Evolutionary conservation across 306 rosid genomes (phyloP).

Genomic region (Prunus mira): DNA sequence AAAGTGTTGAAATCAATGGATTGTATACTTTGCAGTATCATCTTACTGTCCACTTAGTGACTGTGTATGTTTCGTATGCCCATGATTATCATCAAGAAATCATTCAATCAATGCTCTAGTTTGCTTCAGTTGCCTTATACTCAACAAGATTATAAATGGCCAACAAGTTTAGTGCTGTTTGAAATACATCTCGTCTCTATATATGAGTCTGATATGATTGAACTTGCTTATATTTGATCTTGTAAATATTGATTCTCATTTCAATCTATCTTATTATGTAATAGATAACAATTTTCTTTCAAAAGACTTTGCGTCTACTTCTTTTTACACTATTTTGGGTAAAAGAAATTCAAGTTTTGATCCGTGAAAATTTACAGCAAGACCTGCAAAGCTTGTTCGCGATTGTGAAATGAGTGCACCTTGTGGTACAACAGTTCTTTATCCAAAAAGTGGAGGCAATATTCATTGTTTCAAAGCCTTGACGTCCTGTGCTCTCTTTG

Average conservation of each 20-base stretch:
- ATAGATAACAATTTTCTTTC: not conserved
- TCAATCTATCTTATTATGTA: too few relatives aligned
- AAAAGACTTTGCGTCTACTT: not conserved
- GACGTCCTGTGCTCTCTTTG: slow-evolving; percentile 82
- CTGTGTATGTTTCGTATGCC: too few relatives aligned
- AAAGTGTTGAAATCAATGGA: not conserved
- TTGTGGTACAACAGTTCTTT: slow-evolving; percentile 65
- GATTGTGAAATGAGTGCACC: slow-evolving; percentile 73
- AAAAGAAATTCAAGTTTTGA: slow-evolving; percentile 23
- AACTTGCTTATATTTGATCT: not conserved
- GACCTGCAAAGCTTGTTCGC: slow-evolving; percentile 71
- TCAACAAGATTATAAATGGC: not conserved
- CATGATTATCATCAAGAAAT: too few relatives aligned
- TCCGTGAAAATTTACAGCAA: slow-evolving; percentile 45
- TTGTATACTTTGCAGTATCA: too few relatives aligned
- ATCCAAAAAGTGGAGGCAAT: slow-evolving; percentile 80
- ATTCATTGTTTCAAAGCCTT: slow-evolving; percentile 78
- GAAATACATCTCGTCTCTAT: not conserved
- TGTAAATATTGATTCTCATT: too few relatives aligned
- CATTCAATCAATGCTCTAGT: too few relatives aligned
- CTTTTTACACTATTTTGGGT: not conserved
- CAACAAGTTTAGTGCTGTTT: not conserved
- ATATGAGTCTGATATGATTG: not conserved
- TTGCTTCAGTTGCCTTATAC: not conserved
- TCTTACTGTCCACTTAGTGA: too few relatives aligned